A percentile compares a stretch with the other conserved stretches of the same genome.
Evolutionary conservation across 495 filamentous ascomycete species (phyloP).

Genomic region (Penicillium nucicola): DNA sequence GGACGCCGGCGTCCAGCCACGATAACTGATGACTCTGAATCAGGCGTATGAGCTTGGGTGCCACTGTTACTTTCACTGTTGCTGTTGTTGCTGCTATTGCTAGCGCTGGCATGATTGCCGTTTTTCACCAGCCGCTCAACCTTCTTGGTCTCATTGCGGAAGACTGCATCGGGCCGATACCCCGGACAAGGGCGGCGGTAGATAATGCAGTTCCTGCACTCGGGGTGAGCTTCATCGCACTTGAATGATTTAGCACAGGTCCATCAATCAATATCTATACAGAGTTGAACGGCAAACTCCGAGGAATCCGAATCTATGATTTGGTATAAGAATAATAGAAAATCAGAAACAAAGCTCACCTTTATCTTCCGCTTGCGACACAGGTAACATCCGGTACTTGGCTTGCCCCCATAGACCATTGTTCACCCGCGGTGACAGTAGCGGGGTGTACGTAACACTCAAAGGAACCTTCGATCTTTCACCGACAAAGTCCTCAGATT

Average conservation of each 20-base stretch:
- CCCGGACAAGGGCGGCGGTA: conserved; percentile 44
- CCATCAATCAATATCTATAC: background rate
- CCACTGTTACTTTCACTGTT: background rate
- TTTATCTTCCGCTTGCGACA: conserved; percentile 49
- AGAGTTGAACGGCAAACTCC: background rate
- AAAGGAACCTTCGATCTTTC: background rate
- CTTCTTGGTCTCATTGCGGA: conserved; percentile 39
- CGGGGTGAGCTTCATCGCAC: conserved; percentile 45
- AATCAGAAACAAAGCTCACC: conserved; percentile 19
- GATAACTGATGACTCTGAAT: background rate
- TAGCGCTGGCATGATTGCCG: conserved; percentile 4
- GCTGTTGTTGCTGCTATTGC: background rate
- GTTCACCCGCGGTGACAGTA: conserved; percentile 8
- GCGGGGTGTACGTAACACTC: background rate
- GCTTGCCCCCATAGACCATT: conserved; percentile 48
- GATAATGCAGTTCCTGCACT: conserved; percentile 38
- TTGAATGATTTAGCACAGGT: conserved; percentile 15
- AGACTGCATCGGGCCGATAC: conserved; percentile 38
- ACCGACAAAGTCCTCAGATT: background rate
- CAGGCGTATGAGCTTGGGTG: background rate
- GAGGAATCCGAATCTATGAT: background rate
- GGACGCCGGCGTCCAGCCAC: background rate
- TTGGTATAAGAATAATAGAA: background rate
- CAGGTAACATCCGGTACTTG: conserved; percentile 46
- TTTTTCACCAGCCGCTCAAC: conserved; percentile 27